Conservation (phyloP, 805 yeast genomes). For the Lachancea sp. region DNA sequence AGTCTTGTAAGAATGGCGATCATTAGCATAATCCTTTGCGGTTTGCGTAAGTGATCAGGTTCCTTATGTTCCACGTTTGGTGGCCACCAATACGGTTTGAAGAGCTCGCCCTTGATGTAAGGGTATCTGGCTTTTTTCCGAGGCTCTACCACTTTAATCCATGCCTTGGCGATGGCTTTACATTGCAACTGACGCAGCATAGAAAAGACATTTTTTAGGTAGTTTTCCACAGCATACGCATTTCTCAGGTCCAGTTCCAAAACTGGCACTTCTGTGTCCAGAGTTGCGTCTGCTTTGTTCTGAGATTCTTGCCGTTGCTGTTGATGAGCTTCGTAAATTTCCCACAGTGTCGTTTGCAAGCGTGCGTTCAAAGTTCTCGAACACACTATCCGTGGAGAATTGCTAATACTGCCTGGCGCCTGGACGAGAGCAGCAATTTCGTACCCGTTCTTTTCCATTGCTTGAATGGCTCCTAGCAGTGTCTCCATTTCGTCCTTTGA, state of each 20-base stretch:
- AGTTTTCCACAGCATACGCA: constrained; percentile 6
- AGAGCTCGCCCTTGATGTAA: constrained; percentile 44
- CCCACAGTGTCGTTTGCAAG: constrained; percentile 1
- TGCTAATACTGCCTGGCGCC: background rate
- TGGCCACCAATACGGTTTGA: constrained; percentile 75
- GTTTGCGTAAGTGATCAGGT: constrained; percentile 65
- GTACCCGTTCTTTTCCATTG: constrained; percentile 3
- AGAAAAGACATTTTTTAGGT: constrained; percentile 27
- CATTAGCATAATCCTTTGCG: constrained; percentile 48
- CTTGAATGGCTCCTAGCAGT: background rate
- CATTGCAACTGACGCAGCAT: constrained; percentile 49
- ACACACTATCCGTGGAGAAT: background rate
- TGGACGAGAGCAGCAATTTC: constrained; percentile 2
- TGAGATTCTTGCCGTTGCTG: constrained; percentile 2
- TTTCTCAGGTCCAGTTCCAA: constrained; percentile 7
- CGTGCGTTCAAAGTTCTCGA: background rate
- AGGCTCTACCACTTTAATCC: constrained; percentile 65
- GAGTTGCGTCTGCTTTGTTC: background rate
- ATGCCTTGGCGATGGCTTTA: constrained; percentile 54
- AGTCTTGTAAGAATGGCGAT: constrained; percentile 31
- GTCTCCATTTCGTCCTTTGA: constrained; percentile 5
- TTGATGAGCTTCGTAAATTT: background rate
- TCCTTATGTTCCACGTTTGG: constrained; percentile 49
- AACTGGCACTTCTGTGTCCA: background rate
- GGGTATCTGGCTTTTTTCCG: constrained; percentile 58